Evolutionary conservation across 2,329 filamentous ascomycete genomes (phyloP).

Genomic region (Fusarium cyanostomum): DNA sequence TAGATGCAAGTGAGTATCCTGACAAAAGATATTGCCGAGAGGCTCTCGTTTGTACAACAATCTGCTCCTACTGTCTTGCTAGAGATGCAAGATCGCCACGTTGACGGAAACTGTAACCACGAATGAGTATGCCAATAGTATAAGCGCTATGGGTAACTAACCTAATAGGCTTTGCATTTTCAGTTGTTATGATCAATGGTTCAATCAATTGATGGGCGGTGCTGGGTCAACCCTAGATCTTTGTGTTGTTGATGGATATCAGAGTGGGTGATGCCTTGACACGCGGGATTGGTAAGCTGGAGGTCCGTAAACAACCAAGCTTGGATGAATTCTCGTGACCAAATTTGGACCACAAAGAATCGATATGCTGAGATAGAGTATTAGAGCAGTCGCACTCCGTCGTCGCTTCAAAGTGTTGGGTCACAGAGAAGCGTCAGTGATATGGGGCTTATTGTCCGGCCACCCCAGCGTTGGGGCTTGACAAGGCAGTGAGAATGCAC

Average conservation of each 20-base stretch:
- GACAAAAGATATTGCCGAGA: constrained; percentile 1
- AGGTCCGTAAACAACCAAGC: not conserved
- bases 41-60: constrained; percentile 5
- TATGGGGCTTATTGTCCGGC: constrained; percentile 51
- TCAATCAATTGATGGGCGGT: not conserved
- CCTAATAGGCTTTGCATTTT: constrained; percentile 33
- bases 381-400: constrained; percentile 28
- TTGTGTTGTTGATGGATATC: not conserved
- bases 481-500: constrained; percentile 39
- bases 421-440: constrained; percentile 40
- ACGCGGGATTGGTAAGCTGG: not conserved
- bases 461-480: constrained; percentile 65
- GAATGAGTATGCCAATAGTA: constrained; percentile 1
- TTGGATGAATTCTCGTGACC: not conserved
- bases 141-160: not conserved
- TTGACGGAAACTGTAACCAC: constrained; percentile 5
- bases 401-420: constrained; percentile 35
- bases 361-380: not conserved
- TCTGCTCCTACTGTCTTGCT: constrained; percentile 1
- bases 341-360: not conserved
- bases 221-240: not conserved
- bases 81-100: constrained; percentile 17
- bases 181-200: constrained; percentile 2
- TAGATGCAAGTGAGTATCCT: constrained; percentile 2
- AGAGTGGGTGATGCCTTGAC: not conserved